phyloP scores from a whole-genome alignment of 129 eudicot genomes.

The Centrapalus pauciflorus region DNA sequence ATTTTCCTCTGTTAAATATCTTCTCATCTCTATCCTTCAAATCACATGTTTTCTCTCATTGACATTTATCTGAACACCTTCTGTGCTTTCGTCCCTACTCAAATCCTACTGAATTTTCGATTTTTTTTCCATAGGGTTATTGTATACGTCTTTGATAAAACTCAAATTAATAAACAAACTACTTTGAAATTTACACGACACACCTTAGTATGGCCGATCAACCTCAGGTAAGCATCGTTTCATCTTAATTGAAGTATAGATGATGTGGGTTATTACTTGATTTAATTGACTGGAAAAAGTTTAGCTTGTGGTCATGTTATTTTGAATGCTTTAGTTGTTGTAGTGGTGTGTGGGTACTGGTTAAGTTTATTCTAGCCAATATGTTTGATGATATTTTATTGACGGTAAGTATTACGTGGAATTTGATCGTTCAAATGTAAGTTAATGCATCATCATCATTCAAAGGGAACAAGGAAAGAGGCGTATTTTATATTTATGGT shows the following conservation, averaged over 20 bases:
- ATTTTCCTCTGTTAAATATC: not conserved
- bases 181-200: constrained; percentile 12
- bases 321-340: not conserved
- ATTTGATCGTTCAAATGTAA: not conserved
- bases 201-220: constrained; percentile 36
- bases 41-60: constrained; percentile 42
- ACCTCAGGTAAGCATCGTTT: constrained; percentile 28
- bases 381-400: not conserved
- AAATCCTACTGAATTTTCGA: constrained; percentile 20
- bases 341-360: not conserved
- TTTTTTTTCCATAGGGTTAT: not conserved
- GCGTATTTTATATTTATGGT: too few relatives aligned
- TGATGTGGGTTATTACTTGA: constrained; percentile 1
- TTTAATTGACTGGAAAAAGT: not conserved
- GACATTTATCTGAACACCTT: constrained; percentile 7
- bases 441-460: not conserved
- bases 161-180: not conserved
- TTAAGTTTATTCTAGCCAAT: not conserved
- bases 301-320: not conserved
- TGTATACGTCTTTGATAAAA: constrained; percentile 15
- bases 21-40: not conserved
- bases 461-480: too few relatives aligned
- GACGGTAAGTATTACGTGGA: not conserved
- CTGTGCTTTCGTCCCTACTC: constrained; percentile 20
- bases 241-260: not conserved